Evolutionary conservation across 306 rosid genomes (phyloP).

Genomic region (Canavalia ensiformis): DNA sequence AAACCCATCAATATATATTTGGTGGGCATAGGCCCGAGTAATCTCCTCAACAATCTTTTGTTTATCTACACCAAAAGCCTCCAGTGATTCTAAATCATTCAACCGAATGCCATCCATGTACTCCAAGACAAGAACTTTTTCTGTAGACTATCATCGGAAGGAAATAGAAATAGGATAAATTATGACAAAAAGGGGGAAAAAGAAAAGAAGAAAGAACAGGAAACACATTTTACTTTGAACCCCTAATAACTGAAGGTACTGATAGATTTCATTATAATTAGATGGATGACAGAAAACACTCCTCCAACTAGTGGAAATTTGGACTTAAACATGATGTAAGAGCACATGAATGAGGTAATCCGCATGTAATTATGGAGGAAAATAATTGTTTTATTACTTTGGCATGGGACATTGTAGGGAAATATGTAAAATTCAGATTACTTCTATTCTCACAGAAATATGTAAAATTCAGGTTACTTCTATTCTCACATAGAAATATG

Average conservation of each 20-base stretch:
- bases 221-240: slow-evolving; percentile 23
- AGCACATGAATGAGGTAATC: slow-evolving; percentile 29
- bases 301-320: slow-evolving; percentile 2
- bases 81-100: slow-evolving; percentile 80
- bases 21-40: slow-evolving; percentile 98
- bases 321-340: slow-evolving; percentile 25
- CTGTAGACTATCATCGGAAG: slow-evolving; percentile 79
- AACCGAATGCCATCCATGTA: slow-evolving; percentile 98
- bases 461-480: slow-evolving; percentile 9
- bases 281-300: slow-evolving; percentile 31
- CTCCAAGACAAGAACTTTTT: slow-evolving; percentile 86
- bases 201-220: slow-evolving; percentile 5
- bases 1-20: slow-evolving; percentile 96
- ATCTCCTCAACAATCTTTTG: slow-evolving; percentile 92
- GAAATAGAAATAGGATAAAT: slow-evolving; percentile 47
- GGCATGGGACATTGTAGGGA: slow-evolving; percentile 14
- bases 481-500: slow-evolving; percentile 17
- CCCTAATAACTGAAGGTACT: neutral
- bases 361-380: neutral
- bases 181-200: slow-evolving; percentile 25
- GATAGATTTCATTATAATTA: slow-evolving; percentile 12
- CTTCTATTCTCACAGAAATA: slow-evolving; percentile 15
- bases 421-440: slow-evolving; percentile 23
- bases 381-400: neutral
- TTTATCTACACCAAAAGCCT: slow-evolving; percentile 84